Evolutionary conservation across 805 yeast genomes (phyloP).

Genomic region (Saccharomycopsis amapae): DNA sequence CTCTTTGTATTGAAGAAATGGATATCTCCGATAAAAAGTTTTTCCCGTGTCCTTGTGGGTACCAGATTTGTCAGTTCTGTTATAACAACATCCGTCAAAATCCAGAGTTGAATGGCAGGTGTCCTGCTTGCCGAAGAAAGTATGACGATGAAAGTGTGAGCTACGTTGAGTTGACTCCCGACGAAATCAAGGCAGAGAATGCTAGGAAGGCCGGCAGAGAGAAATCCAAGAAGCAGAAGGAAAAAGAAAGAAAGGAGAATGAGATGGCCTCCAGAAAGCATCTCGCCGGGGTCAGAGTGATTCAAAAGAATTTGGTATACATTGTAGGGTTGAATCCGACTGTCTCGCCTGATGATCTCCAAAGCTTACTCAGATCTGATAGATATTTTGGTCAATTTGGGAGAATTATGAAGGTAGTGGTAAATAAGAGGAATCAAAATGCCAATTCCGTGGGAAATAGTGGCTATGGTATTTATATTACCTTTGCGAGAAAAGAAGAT

Average conservation of each 20-base stretch:
- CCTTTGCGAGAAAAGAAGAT: constrained; percentile 88
- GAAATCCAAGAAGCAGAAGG: constrained; percentile 73
- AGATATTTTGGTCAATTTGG: constrained; percentile 98
- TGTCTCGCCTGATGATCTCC: constrained; percentile 77
- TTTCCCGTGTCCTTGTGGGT: constrained; percentile 99
- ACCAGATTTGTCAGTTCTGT: constrained; percentile 96
- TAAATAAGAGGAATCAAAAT: constrained; percentile 62
- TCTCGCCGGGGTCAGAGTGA: constrained; percentile 92
- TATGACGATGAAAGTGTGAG: constrained; percentile 93
- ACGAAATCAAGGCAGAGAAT: constrained; percentile 77
- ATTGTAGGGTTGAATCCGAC: constrained; percentile 94
- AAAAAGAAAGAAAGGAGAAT: constrained; percentile 85
- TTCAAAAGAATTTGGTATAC: constrained; percentile 91
- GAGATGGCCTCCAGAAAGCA: constrained; percentile 79
- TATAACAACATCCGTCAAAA: constrained; percentile 93
- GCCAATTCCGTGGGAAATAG: constrained; percentile 32
- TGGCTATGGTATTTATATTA: constrained; percentile 92
- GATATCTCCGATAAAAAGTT: constrained; percentile 93
- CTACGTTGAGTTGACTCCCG: constrained; percentile 74
- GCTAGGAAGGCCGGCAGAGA: constrained; percentile 74
- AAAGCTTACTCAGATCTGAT: constrained; percentile 74
- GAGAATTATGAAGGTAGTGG: constrained; percentile 86
- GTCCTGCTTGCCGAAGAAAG: constrained; percentile 95
- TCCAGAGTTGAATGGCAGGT: constrained; percentile 90
- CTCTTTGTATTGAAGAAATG: constrained; percentile 96